Evolutionary conservation across 2,329 filamentous ascomycete genomes (phyloP).

Genomic region (Aspergillus udagawae): DNA sequence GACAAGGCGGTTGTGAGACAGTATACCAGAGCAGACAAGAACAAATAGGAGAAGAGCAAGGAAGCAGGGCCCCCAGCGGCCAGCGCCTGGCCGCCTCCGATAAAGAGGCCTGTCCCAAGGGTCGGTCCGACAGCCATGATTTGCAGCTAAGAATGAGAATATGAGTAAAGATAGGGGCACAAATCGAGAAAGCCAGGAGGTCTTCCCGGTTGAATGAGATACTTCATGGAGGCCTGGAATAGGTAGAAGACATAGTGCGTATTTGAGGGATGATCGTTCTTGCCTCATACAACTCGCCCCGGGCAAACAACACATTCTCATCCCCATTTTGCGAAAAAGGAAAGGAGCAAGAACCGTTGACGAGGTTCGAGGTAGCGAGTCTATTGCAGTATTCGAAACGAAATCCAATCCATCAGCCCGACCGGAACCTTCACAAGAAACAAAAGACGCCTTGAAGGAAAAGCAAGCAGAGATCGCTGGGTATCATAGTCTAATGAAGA

Average conservation of each 20-base stretch:
- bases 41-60: slow-evolving; percentile 49
- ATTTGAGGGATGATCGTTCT: background rate
- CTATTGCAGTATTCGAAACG: background rate
- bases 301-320: background rate
- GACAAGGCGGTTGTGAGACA: slow-evolving; percentile 45
- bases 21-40: slow-evolving; percentile 45
- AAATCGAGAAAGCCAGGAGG: background rate
- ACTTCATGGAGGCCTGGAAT: background rate
- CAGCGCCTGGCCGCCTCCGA: slow-evolving; percentile 52
- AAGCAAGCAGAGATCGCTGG: slow-evolving; percentile 9
- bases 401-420: background rate
- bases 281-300: background rate
- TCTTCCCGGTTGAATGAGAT: background rate
- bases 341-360: background rate
- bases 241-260: background rate
- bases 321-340: background rate
- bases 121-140: slow-evolving; percentile 58
- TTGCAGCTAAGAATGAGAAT: slow-evolving; percentile 27
- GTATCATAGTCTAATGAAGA: slow-evolving; percentile 20
- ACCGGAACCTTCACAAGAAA: background rate
- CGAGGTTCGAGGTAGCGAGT: background rate
- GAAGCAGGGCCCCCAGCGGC: slow-evolving; percentile 50
- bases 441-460: background rate
- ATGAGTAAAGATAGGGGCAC: background rate
- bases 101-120: slow-evolving; percentile 53